A percentile compares a stretch with the other conserved stretches of the same genome.
These are phyloP conservation scores for Scheffersomyces segobiensis DNA, from an alignment of 1,139 yeast species.

Conservation along the genomic window DNA sequence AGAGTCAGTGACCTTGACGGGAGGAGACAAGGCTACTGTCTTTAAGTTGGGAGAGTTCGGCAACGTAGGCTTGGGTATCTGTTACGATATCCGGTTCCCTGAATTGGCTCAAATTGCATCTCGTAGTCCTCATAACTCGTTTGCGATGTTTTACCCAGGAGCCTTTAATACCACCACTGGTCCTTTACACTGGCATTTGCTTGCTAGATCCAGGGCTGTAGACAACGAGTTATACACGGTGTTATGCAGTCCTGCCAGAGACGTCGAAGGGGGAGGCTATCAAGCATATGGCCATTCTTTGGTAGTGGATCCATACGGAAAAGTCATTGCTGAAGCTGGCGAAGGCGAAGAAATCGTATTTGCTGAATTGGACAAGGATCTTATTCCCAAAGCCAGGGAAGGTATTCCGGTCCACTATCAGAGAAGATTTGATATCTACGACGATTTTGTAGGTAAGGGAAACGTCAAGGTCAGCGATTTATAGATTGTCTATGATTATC, in stretches of 20 bases:
- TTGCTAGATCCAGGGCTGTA: conserved; percentile 84
- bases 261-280: conserved; percentile 61
- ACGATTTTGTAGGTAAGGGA: conserved; percentile 56
- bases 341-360: conserved; percentile 79
- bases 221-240: conserved; percentile 84
- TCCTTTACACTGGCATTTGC: conserved; percentile 88
- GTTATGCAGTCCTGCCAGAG: conserved; percentile 88
- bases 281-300: conserved; percentile 94
- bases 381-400: conserved; percentile 59
- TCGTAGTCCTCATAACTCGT: conserved; percentile 64
- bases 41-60: conserved; percentile 70
- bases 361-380: conserved; percentile 73
- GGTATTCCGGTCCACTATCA: conserved; percentile 80
- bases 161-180: conserved; percentile 97
- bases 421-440: conserved; percentile 83
- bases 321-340: conserved; percentile 77
- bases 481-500: conserved; percentile 9
- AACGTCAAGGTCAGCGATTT: conserved; percentile 41
- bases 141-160: conserved; percentile 92
- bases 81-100: conserved; percentile 91
- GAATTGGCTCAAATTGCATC: conserved; percentile 84
- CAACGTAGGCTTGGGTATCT: conserved; percentile 82
- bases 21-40: conserved; percentile 81
- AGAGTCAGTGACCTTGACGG: conserved; percentile 73
- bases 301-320: conserved; percentile 86